Evolutionary conservation across 495 filamentous ascomycete genomes (phyloP), one percentile per base, ranked within the genome.

Genomic region (Lepidopterella palustris): DNA sequence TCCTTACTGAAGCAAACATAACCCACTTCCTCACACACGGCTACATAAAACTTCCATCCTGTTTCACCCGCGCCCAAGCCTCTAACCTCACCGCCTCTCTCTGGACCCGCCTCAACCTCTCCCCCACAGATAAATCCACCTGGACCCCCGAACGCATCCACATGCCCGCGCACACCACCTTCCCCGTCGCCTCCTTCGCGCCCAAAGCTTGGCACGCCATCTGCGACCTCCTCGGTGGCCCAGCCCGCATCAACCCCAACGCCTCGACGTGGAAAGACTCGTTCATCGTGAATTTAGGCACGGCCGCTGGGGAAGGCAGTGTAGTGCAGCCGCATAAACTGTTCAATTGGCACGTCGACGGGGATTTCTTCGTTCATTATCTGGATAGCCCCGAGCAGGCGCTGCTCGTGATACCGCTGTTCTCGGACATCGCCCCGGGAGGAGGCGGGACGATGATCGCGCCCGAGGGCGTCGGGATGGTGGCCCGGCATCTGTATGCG

Each of bases 351-450:
- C 87, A 90, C 69, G 84, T 87, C 23, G 86, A 89, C 71, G 87
- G 87, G 0, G 86, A 89, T 64, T 88, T 88, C 70, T 88, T 89
- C 72, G 77, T 85, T 13, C 86, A 89, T 73, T 89, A 84, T 63
- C 76, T 90, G 15, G 87, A 89, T 70, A 85, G 81, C 47, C 82
- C 82, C 0, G 87, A 89, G 72, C 87, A 90, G 70, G 87, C 76
- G 0, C 70, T 89, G 47, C 74, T 90, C 0, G 83, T 89, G 18
- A 87, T 84, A 48, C 86, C 87, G 3, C 62, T 88, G 20, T 89
- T 86, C 71, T 84, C 77, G 9, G 84, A 89, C 65, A 84, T 89
- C 56, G 68, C 72, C 25, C 67, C 78, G 1, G 73, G 74, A 58
- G 86, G 82, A 3, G 87, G 87, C 20, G 87, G 84, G n/a, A 89